Evolutionary conservation across 192 early-diverging fungal genomes (phyloP), one percentile per base, ranked within the genome.

Genomic region (Chytriomyces hyalinus): DNA sequence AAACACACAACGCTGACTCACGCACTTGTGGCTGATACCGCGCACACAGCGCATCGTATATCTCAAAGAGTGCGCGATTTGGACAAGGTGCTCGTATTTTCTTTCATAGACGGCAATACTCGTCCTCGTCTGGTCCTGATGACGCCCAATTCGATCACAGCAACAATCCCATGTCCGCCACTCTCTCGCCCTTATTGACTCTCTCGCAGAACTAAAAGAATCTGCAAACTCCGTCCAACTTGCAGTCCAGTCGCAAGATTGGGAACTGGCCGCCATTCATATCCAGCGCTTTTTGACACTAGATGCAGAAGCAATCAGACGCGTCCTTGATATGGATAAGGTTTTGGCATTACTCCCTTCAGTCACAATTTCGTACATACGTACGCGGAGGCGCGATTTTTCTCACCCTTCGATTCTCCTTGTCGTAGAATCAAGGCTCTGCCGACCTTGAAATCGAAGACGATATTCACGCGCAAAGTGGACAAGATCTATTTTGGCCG

Each of bases 61-160:
- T 94, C 92, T 76, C 91, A 86, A 22, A 93, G 93, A 78, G 94
- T 97, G 62, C 83, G 96, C 26, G 89, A 92, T 73, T 79, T 97
- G 47, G 96, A 97, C 81, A 82, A 89, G 66, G 94, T 95, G 73
- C 83, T 84, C 76, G 81, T 79, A 24, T 7, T 50, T 75, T 67
- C 63, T 68, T 11, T 51, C 49, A 17, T 17, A 6, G 15, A 24
- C 11, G 15, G 36, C 11, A 48, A 26, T 24, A 78, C 47, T 48
- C 36, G 9, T 75, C 44, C 4, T 20, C 36, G 2, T 36, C 36
- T 36, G 36, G 36, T 36, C 4, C 36, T 36, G 36, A 36, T 36
- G 36, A 36, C 36, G 1, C 36, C 36, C 36, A 78, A 24, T 11
- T 45, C 17, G 3, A 24, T 76, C 49, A 75, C 57, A 78, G 51